These are phyloP conservation scores for Micractinium sp. DNA, from an alignment of 139 green algal genomes.

Conservation along the genomic window DNA sequence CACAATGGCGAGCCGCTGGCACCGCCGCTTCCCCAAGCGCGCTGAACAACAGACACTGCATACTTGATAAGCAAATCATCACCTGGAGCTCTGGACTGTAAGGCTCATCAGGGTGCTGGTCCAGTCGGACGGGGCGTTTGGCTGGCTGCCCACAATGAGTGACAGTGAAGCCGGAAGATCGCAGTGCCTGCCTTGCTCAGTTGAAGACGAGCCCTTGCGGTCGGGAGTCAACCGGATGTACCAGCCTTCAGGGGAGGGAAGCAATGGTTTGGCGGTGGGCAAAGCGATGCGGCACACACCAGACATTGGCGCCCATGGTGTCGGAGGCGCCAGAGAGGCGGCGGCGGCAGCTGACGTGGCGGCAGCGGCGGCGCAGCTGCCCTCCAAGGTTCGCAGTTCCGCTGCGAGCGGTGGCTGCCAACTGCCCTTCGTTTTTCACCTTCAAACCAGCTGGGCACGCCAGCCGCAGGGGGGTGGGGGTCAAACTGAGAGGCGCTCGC, in stretches of 20 bases:
- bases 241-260: not conserved
- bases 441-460: not conserved
- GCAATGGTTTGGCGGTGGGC: too few relatives aligned
- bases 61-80: not conserved
- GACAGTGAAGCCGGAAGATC: not conserved
- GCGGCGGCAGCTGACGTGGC: not conserved
- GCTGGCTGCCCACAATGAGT: not conserved
- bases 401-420: not conserved
- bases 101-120: not conserved
- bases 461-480: not conserved
- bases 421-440: not conserved
- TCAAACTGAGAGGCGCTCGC: not conserved
- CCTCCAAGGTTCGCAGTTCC: not conserved
- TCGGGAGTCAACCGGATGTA: not conserved
- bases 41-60: not conserved
- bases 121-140: not conserved
- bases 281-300: too few relatives aligned
- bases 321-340: not conserved
- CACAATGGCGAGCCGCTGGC: too few relatives aligned
- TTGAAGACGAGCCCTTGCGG: not conserved
- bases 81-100: constrained; percentile 2
- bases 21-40: not conserved
- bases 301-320: too few relatives aligned
- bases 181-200: not conserved
- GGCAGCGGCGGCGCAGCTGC: not conserved